Base-by-base conservation (phyloP, 345 rosid genomes). In the Eucalyptus sp. region DNA sequence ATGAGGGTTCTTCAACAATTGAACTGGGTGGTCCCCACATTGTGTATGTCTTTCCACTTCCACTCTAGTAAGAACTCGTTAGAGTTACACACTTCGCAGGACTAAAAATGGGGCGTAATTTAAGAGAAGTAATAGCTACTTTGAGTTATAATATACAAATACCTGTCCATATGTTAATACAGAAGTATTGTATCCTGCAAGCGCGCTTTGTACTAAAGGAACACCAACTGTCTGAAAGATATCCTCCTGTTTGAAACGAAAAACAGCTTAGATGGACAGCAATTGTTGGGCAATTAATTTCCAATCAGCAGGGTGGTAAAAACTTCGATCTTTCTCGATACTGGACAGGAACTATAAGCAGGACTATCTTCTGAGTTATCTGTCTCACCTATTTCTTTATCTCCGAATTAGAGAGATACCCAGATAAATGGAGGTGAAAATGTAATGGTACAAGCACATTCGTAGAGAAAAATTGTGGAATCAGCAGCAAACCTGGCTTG, bases 1-100 rank as follows among this genome's bases (percentile, higher is more conserved):
- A 96, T 81, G 96, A 94, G 48, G 96, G 96, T 90, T 95, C 96
- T 62, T 96, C 99, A 33, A 98, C 93, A 97, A 98, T 97, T 48
- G 99, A 96, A 87, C 99, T 94, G 76, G 98, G 99, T 1, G 99
- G 98, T 87, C 99, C 99, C 99, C 99, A 98, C 96, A 97, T 93
- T 2, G 99, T 98, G 91, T 96, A 96, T 31, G 99, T 95, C 93
- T 98, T 98, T 66, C 99, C 99, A 86, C 99, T 97, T 93, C 98
- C 99, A 50, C 96, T 96, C 99, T 98, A 50, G 50, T 66, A 90
- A 91, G 44, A 89, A 87, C 76, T 58, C 89, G 90, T 50, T 37
- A 86, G 79, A 31, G 71, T 52, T 25, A 62, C 60, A 87, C 29
- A 37, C 52, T 81, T 29, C 86, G 20, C 46, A 37, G 41, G 84